Conservation (phyloP, 2,329 filamentous ascomycete genomes). For the Monilinia aucupariae region DNA sequence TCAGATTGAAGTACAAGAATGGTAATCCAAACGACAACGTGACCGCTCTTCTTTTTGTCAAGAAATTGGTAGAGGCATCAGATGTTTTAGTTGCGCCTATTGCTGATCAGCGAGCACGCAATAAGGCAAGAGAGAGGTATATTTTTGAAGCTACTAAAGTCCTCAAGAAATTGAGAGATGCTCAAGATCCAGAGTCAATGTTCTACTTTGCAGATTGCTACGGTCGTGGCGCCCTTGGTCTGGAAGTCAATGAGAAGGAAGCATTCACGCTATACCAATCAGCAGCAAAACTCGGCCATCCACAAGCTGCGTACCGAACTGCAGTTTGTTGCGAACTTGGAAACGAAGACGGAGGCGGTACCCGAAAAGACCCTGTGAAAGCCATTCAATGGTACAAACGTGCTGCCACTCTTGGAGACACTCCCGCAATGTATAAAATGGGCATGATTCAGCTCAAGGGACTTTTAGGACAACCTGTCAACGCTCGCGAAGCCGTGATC, state of each 20-base stretch:
- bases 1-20: constrained; percentile 63
- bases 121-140: constrained; percentile 76
- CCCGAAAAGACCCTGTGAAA: constrained; percentile 82
- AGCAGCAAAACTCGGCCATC: constrained; percentile 82
- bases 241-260: constrained; percentile 80
- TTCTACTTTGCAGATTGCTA: constrained; percentile 90
- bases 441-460: constrained; percentile 95
- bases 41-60: constrained; percentile 67
- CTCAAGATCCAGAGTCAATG: constrained; percentile 77
- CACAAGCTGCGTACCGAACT: constrained; percentile 83
- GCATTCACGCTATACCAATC: constrained; percentile 92
- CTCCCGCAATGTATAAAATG: constrained; percentile 96
- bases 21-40: constrained; percentile 66
- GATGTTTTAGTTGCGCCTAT: constrained; percentile 62
- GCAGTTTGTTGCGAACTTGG: constrained; percentile 97
- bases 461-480: constrained; percentile 77
- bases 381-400: constrained; percentile 98
- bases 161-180: constrained; percentile 75
- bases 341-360: constrained; percentile 88
- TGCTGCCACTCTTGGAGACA: constrained; percentile 82
- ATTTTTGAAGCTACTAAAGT: constrained; percentile 82
- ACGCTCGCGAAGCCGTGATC: constrained; percentile 76
- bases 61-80: constrained; percentile 80
- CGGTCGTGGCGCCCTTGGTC: constrained; percentile 72
- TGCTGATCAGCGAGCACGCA: constrained; percentile 64